These are phyloP conservation scores for Blechomonas ayalai DNA, from an alignment of 208 protist species.

Conservation along the genomic window DNA sequence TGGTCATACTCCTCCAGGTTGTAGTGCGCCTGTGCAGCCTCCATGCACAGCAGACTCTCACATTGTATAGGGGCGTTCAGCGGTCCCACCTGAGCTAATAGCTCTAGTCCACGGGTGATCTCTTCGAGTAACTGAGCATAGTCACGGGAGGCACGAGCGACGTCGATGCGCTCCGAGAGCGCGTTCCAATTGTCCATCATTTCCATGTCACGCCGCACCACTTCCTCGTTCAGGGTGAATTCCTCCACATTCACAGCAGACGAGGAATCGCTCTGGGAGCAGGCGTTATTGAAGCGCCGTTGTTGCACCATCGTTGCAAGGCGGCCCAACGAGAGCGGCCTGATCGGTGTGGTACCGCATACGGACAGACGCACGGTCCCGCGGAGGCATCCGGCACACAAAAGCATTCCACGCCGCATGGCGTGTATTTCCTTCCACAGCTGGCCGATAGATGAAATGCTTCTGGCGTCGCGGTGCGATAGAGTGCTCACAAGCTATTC, in stretches of 20 bases:
- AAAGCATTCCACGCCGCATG: too few species aligned
- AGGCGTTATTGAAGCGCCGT: too few species aligned
- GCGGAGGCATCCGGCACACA: too few species aligned
- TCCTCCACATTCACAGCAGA: conserved; percentile 78
- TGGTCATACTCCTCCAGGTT: conserved; percentile 48
- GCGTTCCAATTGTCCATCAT: conserved; percentile 65
- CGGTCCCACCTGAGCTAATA: conserved; percentile 62
- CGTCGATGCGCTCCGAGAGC: conserved; percentile 47
- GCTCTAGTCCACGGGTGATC: conserved; percentile 42
- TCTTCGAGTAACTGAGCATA: conserved; percentile 30
- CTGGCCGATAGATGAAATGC: too few species aligned
- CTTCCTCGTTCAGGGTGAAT: conserved; percentile 80
- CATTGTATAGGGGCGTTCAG: conserved; percentile 78
- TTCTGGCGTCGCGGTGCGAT: too few species aligned
- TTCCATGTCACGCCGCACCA: conserved; percentile 71
- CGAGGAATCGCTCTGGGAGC: too few species aligned
- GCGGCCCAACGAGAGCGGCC: too few species aligned
- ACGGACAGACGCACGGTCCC: too few species aligned
- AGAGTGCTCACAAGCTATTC: too few species aligned
- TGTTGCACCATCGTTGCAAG: too few species aligned
- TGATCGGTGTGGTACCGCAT: too few species aligned
- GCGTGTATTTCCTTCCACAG: too few species aligned
- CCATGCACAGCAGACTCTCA: conserved; percentile 75
- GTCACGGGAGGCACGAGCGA: conserved; percentile 23
- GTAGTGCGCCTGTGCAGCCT: conserved; percentile 80